phyloP scores from a whole-genome alignment of 805 yeast species.

The Saturnispora serradocipensis region DNA sequence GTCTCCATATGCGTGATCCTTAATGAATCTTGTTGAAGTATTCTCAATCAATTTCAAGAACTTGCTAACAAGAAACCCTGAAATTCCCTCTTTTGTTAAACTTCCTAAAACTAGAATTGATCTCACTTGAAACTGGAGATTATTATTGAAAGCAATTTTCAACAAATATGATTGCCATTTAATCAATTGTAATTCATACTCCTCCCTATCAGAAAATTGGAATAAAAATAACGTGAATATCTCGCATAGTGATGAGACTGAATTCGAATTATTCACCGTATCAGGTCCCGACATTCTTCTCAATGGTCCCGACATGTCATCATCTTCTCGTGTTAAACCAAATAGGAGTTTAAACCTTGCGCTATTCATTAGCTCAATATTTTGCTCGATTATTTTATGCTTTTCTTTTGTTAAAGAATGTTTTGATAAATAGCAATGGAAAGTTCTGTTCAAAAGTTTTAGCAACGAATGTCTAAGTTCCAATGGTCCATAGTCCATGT shows the following conservation, averaged over 20 bases:
- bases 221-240: conserved; percentile 44
- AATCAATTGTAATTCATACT: conserved; percentile 47
- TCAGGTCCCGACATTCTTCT: conserved; percentile 20
- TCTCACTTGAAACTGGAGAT: conserved; percentile 55
- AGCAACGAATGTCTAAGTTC: conserved; percentile 56
- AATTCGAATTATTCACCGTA: conserved; percentile 33
- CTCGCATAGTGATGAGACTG: conserved; percentile 53
- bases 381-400: conserved; percentile 34
- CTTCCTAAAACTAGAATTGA: conserved; percentile 65
- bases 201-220: conserved; percentile 37
- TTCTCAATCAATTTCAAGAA: conserved; percentile 18
- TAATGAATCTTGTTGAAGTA: conserved; percentile 10
- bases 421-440: conserved; percentile 59
- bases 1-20: not conserved
- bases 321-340: conserved; percentile 53
- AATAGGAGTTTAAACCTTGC: conserved; percentile 60
- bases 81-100: conserved; percentile 52
- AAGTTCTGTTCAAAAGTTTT: conserved; percentile 52
- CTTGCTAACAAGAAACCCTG: conserved; percentile 36
- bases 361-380: conserved; percentile 42
- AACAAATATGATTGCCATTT: conserved; percentile 59
- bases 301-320: conserved; percentile 22
- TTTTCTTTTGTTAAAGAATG: conserved; percentile 37
- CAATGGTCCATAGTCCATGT: conserved; percentile 41
- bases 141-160: conserved; percentile 48